Evolutionary conservation across 2,329 filamentous ascomycete species (phyloP), one percentile per base, ranked within the genome.

Genomic region (Ophiostoma fasciatum): DNA sequence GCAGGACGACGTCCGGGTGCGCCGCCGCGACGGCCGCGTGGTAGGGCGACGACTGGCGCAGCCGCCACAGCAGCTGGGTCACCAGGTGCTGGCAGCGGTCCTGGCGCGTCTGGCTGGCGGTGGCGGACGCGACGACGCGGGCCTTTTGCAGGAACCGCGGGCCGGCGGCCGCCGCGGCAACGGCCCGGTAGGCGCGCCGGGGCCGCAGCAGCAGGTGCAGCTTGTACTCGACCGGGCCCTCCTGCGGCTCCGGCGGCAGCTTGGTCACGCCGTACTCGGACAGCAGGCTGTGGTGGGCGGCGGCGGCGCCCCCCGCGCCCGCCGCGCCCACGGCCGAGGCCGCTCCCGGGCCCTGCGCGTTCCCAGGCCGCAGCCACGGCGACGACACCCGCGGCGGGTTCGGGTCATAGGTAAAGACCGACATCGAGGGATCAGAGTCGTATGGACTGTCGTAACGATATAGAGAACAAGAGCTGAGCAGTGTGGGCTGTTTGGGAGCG

Each of bases 211-310:
- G 67, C 6, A 98, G 64, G 58, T 96, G 90, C 29, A 98, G 61
- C 56, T 98, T 98, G 60, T 98, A 98, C 58, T 98, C 90, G 1
- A 83, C 92, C 14, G 90, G 85, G 0, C 90, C 90, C 44, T 92
- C 79, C 52, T 96, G 87, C 6, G 88, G 88, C 55, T 98, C 90
- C 11, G 88, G 78, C 44, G 87, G 78, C 13, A 98, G 62, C 49
- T 78, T 83, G 30, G 76, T 79, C 31, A 90, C 71, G 2, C 68
- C 71, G 52, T 74, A 77, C 37, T 78, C 70, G 5, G 66, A 66
- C 11, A 72, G 58, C 7, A 65, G 48, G n/a, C 59, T 61, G 6
- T 54, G 54, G 15, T 51, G 45, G 4, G 42, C 37, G 5, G 43
- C 33, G 45, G 6, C 20, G 7, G 29, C n/a, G 14, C 28, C 41